Percentiles rank a stretch among this genome's conserved stretches.
Conservation (phyloP, 306 rosid genomes). For the Alnus rubra region DNA sequence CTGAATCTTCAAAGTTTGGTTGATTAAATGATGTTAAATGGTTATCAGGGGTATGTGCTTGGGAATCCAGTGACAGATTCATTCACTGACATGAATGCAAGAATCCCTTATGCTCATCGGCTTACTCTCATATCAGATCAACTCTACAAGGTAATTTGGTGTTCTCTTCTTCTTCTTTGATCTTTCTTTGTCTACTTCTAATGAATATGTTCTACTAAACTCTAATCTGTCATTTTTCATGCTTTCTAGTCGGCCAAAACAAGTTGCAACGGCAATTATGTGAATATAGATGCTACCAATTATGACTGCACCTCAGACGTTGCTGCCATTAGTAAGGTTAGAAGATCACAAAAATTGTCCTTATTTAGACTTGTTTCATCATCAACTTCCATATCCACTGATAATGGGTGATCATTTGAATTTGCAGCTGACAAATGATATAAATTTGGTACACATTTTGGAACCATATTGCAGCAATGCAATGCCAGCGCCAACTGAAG, state of each 20-base stretch:
- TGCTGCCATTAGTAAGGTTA: slow-evolving; percentile 19
- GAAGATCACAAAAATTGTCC: background rate
- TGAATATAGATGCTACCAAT: slow-evolving; percentile 24
- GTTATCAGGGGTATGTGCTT: slow-evolving; percentile 26
- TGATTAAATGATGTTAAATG: background rate
- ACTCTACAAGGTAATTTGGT: slow-evolving; percentile 13
- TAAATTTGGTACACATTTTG: slow-evolving; percentile 19
- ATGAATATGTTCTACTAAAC: background rate
- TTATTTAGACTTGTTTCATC: background rate
- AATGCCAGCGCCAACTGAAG: slow-evolving; percentile 7
- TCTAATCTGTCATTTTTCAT: background rate
- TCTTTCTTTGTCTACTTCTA: background rate
- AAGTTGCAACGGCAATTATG: slow-evolving; percentile 24
- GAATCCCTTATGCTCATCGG: slow-evolving; percentile 6
- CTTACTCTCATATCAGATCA: slow-evolving; percentile 19
- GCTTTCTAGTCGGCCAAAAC: slow-evolving; percentile 17
- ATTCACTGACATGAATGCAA: slow-evolving; percentile 17
- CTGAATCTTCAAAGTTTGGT: slow-evolving; percentile 1
- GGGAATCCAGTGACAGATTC: slow-evolving; percentile 25
- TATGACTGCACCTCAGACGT: slow-evolving; percentile 13
- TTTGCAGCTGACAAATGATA: slow-evolving; percentile 24
- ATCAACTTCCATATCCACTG: background rate
- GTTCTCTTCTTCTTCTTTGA: background rate
- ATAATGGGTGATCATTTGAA: background rate
- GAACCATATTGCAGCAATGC: slow-evolving; percentile 28